Evolutionary conservation across 2,329 filamentous ascomycete genomes (phyloP).

Genomic region (Cadophora sp.): DNA sequence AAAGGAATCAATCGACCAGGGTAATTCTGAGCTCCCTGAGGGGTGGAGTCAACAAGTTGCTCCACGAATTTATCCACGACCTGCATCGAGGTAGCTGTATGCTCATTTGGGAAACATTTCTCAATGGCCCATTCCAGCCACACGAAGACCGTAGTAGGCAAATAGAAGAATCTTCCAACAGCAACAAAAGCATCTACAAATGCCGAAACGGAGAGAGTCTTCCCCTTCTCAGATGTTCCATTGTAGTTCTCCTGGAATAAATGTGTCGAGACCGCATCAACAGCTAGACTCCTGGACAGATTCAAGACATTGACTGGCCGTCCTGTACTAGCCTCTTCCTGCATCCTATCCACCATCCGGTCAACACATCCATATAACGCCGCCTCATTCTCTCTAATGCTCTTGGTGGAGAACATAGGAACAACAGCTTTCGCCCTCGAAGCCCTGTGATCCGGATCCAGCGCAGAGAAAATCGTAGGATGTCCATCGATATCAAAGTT

Average conservation of each 20-base stretch:
- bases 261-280: slow-evolving; percentile 61
- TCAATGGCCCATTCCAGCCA: slow-evolving; percentile 46
- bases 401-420: slow-evolving; percentile 56
- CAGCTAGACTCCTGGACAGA: slow-evolving; percentile 55
- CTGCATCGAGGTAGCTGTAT: slow-evolving; percentile 45
- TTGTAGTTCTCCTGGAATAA: slow-evolving; percentile 60
- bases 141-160: slow-evolving; percentile 52
- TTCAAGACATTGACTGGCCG: slow-evolving; percentile 56
- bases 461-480: slow-evolving; percentile 59
- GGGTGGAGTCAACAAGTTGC: slow-evolving; percentile 46
- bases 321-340: slow-evolving; percentile 45
- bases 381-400: slow-evolving; percentile 49
- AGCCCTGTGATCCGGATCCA: slow-evolving; percentile 50
- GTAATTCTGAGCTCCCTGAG: slow-evolving; percentile 51
- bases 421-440: slow-evolving; percentile 57
- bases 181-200: slow-evolving; percentile 63
- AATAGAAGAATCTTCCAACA: slow-evolving; percentile 60
- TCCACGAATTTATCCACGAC: slow-evolving; percentile 53
- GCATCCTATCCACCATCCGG: slow-evolving; percentile 51
- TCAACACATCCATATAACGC: slow-evolving; percentile 51
- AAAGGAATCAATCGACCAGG: slow-evolving; percentile 54
- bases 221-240: slow-evolving; percentile 45
- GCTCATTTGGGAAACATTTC: slow-evolving; percentile 46
- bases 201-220: slow-evolving; percentile 50
- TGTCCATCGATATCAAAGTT: slow-evolving; percentile 65